Evolutionary conservation across 2,329 filamentous ascomycete genomes (phyloP).

Genomic region (Aspergillus pseudonomiae): DNA sequence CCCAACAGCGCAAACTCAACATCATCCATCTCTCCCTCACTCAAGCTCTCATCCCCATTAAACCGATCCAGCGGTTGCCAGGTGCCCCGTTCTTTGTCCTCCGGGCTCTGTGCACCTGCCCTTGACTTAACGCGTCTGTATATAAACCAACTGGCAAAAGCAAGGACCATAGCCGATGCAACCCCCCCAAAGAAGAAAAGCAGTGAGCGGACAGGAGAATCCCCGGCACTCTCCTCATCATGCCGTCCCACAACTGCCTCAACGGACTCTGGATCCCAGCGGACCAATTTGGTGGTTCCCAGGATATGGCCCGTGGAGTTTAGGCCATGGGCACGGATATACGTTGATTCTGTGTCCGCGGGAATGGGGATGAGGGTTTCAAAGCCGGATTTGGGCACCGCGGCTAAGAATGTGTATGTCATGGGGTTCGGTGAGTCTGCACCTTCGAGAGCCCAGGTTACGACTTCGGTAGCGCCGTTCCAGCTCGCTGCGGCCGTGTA

Average conservation of each 20-base stretch:
- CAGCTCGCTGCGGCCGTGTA: conserved; percentile 33
- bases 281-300: conserved; percentile 19
- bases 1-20: conserved; percentile 18
- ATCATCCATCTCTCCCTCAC: conserved; percentile 17
- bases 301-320: conserved; percentile 25
- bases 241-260: conserved; percentile 19
- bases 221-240: neutral
- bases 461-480: conserved; percentile 43
- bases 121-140: neutral
- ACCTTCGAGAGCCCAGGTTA: conserved; percentile 32
- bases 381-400: conserved; percentile 30
- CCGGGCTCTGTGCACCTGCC: neutral
- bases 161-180: conserved; percentile 1
- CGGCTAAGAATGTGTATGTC: conserved; percentile 19
- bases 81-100: conserved; percentile 5
- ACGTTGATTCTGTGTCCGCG: conserved; percentile 6
- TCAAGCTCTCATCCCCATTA: conserved; percentile 13
- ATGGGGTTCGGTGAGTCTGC: neutral
- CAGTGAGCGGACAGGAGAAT: neutral
- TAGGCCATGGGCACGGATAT: conserved; percentile 27
- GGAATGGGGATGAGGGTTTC: conserved; percentile 33
- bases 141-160: conserved; percentile 1
- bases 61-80: conserved; percentile 13
- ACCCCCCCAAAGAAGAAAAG: conserved; percentile 12
- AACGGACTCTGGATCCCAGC: conserved; percentile 24